These are phyloP conservation scores for Zanthoxylum bungeanum DNA, from an alignment of 345 rosid genomes.

Conservation along the genomic window DNA sequence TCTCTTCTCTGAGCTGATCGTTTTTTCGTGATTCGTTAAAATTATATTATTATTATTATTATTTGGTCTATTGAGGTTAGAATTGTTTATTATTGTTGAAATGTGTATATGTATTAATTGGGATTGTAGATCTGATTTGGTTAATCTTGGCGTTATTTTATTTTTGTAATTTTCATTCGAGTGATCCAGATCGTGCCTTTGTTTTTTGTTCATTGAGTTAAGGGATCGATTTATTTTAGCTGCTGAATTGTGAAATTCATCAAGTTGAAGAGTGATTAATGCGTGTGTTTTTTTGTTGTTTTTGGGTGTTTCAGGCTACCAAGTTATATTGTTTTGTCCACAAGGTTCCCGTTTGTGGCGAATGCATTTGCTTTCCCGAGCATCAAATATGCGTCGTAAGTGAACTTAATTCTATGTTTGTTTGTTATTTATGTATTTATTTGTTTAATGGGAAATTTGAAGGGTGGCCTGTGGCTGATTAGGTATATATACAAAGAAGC, in stretches of 20 bases:
- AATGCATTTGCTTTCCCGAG: constrained; percentile 93
- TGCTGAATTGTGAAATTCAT: background rate
- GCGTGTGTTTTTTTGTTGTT: background rate
- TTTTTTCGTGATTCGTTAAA: background rate
- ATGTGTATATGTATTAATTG: constrained; percentile 2
- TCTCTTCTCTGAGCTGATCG: background rate
- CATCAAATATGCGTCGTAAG: constrained; percentile 93
- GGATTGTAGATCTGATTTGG: constrained; percentile 21
- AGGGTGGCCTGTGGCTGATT: background rate
- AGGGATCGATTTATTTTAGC: background rate
- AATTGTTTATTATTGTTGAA: background rate
- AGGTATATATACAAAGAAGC: background rate
- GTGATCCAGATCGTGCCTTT: background rate
- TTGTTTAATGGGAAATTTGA: background rate
- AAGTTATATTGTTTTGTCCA: constrained; percentile 95
- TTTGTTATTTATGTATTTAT: background rate
- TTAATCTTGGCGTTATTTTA: background rate
- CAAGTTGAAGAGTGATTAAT: background rate
- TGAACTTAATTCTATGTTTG: background rate
- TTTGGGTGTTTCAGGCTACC: constrained; percentile 69
- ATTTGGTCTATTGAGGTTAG: background rate
- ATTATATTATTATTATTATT: background rate
- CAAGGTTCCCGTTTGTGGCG: constrained; percentile 97
- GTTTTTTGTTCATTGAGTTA: background rate
- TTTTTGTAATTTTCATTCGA: constrained; percentile 1